Base-by-base conservation (phyloP, 768 basidiomycete genomes). In the Paxillus rubicundulus region DNA sequence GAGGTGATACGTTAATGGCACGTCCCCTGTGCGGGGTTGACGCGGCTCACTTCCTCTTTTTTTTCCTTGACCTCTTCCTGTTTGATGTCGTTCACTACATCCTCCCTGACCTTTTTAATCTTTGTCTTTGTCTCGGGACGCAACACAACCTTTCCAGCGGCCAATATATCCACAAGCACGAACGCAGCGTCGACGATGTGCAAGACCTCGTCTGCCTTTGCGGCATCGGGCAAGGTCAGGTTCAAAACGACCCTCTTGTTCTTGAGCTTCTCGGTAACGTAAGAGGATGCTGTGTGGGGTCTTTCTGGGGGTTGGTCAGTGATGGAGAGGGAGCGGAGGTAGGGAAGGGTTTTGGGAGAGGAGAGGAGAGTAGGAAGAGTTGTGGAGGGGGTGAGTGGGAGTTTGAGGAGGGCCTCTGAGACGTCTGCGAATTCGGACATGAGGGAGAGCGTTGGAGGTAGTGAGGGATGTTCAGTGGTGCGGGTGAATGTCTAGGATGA, bases 351-450 rank as follows among this genome's bases (percentile, higher is more conserved):
- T 45, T 78, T 79, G 27, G 88, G 81, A 58, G 88, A 77, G 46
- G 80, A 74, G 48, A 96, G 74, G n/a, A 79, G 69, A 24, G 79
- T 72, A 47, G 78, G 57, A 27, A 96, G 70, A 55, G 73, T 79
- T 32, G 74, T 72, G 66, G 72, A 71, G 52, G 76, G 71, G 28
- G 56, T 48, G 45, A 61, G 58, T 16, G 52, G 52, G 4, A 66
- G 64, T 61, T 90, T 93, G 64, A 92, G 74, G 47, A 96, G 62
- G 60, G 77, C 79, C 18, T 95, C 90, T 2, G 90, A 89, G 50
- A 92, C 76, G 59, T 96, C 94, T 9, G 89, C 89, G 58, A 82
- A 90, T 73, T 97, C 94, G 53, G 90, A 85, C 87, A 94, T 91
- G 60, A 92, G 79, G 12, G 84, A 81, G 41, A 87, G 73, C 17